Conservation (phyloP, 1,284 basidiomycete species). For the Afroboletus lepidellus region DNA sequence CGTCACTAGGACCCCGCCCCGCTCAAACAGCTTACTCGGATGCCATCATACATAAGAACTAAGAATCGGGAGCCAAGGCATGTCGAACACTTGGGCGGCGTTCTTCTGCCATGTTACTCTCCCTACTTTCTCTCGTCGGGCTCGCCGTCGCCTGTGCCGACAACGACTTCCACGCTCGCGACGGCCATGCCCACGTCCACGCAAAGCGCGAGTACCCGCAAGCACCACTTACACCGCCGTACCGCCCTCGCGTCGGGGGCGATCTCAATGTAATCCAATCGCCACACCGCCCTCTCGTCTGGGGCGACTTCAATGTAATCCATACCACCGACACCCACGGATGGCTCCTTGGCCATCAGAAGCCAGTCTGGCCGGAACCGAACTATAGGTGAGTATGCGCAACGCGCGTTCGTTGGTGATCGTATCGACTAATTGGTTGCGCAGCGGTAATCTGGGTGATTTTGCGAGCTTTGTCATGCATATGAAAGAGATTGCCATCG, state of each 20-base stretch:
- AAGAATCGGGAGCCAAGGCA: no score
- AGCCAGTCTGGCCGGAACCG: slow-evolving; percentile 68
- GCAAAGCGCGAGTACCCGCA: slow-evolving; percentile 44
- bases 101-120: slow-evolving; percentile 17
- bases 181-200: slow-evolving; percentile 34
- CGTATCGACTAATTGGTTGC: slow-evolving; percentile 1
- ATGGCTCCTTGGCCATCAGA: slow-evolving; percentile 76
- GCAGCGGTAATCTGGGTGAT: slow-evolving; percentile 73
- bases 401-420: not conserved
- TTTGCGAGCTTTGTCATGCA: slow-evolving; percentile 82
- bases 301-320: slow-evolving; percentile 74
- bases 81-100: no score
- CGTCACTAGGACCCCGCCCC: no score
- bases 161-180: slow-evolving; percentile 12
- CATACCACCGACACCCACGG: slow-evolving; percentile 85
- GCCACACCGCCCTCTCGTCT: slow-evolving; percentile 62
- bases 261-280: slow-evolving; percentile 71
- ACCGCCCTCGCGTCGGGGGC: slow-evolving; percentile 68
- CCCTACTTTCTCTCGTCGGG: slow-evolving; percentile 19
- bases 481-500: slow-evolving; percentile 72
- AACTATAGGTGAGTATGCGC: slow-evolving; percentile 58
- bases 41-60: no score
- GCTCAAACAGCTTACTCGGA: no score
- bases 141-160: slow-evolving; percentile 24
- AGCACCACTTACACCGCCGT: slow-evolving; percentile 51